phyloP scores from a whole-genome alignment of 2,329 filamentous ascomycete genomes.

The Venturia nashicola region DNA sequence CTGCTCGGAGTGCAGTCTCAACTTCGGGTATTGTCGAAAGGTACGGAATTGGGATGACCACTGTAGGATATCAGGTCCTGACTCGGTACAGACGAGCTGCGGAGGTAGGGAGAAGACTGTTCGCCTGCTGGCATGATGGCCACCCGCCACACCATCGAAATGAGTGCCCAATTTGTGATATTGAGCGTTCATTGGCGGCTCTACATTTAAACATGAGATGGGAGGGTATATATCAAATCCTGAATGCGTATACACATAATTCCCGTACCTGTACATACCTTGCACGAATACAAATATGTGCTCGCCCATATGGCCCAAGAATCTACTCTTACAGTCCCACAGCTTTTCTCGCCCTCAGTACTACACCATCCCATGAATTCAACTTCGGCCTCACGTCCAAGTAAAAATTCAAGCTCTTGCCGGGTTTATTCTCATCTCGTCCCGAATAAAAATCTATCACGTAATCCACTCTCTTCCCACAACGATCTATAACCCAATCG shows the following conservation, averaged over 20 bases:
- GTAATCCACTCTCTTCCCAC: slow-evolving; percentile 76
- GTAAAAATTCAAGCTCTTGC: slow-evolving; percentile 47
- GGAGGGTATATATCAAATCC: neutral
- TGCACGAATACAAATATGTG: neutral
- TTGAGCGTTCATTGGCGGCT: neutral
- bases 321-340: slow-evolving; percentile 21
- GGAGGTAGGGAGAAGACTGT: no score
- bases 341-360: slow-evolving; percentile 40
- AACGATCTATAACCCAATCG: slow-evolving; percentile 93
- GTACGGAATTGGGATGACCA: no score
- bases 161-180: no score
- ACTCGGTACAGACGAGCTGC: no score
- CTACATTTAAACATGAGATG: neutral
- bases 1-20: no score
- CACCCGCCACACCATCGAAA: no score
- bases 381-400: slow-evolving; percentile 54
- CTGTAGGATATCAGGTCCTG: no score
- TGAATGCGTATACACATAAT: neutral
- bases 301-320: neutral
- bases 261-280: neutral
- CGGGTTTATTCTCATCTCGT: slow-evolving; percentile 30
- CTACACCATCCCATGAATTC: slow-evolving; percentile 49
- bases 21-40: no score
- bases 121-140: no score
- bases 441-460: slow-evolving; percentile 98